A percentile compares a stretch with the other conserved stretches of the same genome.
These are phyloP conservation scores for Rhododendron henanense DNA, from an alignment of 148 eudicot genomes.

Conservation along the genomic window DNA sequence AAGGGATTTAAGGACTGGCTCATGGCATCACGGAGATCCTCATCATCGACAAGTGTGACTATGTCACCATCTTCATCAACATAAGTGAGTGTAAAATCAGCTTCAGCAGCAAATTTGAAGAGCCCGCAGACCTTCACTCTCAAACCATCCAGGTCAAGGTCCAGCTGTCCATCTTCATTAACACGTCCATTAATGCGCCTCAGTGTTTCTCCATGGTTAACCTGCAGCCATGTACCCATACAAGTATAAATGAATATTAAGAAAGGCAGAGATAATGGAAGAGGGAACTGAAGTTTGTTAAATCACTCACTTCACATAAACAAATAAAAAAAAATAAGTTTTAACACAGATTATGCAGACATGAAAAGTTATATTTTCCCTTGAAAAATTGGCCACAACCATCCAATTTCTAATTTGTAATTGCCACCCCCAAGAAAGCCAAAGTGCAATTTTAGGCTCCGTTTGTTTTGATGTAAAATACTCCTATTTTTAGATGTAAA, in stretches of 20 bases:
- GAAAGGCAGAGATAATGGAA: neutral
- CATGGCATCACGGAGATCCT: constrained; percentile 71
- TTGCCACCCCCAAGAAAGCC: neutral
- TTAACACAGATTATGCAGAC: neutral
- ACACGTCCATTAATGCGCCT: constrained; percentile 72
- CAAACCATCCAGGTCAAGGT: constrained; percentile 49
- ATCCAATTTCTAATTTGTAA: neutral
- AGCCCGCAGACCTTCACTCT: constrained; percentile 55
- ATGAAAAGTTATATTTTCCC: neutral
- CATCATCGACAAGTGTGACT: constrained; percentile 74
- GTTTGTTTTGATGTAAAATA: no score
- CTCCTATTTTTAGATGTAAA: no score
- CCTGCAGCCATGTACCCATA: constrained; percentile 35
- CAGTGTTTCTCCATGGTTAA: constrained; percentile 64
- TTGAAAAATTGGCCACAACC: neutral
- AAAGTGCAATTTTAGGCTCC: neutral
- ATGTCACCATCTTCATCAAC: constrained; percentile 78
- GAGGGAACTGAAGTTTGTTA: neutral
- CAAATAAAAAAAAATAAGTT: neutral
- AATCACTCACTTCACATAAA: neutral
- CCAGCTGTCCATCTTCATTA: constrained; percentile 40
- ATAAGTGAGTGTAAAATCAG: constrained; percentile 56
- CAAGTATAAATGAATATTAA: neutral
- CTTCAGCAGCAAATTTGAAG: constrained; percentile 50
- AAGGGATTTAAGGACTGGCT: constrained; percentile 72